Conservation (phyloP, 2,329 filamentous ascomycete species). For the Verruconis gallopava region DNA sequence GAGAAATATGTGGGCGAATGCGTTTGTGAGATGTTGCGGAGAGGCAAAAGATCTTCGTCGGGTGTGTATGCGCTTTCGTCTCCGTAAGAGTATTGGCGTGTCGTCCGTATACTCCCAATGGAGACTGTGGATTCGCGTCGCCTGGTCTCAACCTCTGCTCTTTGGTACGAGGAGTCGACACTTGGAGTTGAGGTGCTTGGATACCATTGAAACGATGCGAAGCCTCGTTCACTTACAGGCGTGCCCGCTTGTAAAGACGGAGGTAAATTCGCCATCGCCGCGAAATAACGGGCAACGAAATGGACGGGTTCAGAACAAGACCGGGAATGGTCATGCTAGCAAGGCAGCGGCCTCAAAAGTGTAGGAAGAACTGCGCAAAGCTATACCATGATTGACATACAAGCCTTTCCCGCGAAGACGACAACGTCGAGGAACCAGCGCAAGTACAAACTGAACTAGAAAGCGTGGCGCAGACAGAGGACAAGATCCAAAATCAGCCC, state of each 20-base stretch:
- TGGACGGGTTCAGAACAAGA: too few relatives aligned
- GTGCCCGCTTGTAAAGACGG: constrained; percentile 20
- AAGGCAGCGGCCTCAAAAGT: too few relatives aligned
- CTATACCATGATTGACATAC: too few relatives aligned
- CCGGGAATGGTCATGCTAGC: too few relatives aligned
- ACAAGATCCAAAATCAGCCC: too few relatives aligned
- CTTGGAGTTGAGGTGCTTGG: background rate
- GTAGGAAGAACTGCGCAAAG: too few relatives aligned
- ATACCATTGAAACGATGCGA: constrained; percentile 12
- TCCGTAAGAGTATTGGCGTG: background rate
- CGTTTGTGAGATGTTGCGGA: constrained; percentile 20
- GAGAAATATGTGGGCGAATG: constrained; percentile 21
- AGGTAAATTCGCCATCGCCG: constrained; percentile 13
- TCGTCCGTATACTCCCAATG: background rate
- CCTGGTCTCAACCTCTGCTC: background rate
- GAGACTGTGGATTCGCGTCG: background rate
- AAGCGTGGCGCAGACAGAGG: too few relatives aligned
- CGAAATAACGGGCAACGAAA: too few relatives aligned
- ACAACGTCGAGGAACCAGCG: too few relatives aligned
- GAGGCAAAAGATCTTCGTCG: constrained; percentile 14
- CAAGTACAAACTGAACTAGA: too few relatives aligned
- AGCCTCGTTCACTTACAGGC: constrained; percentile 15
- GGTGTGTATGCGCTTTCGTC: background rate
- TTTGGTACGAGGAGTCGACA: background rate
- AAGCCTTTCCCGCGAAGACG: too few relatives aligned